Conservation (phyloP, 768 basidiomycete species). For the Pulveroboletus sp. region DNA sequence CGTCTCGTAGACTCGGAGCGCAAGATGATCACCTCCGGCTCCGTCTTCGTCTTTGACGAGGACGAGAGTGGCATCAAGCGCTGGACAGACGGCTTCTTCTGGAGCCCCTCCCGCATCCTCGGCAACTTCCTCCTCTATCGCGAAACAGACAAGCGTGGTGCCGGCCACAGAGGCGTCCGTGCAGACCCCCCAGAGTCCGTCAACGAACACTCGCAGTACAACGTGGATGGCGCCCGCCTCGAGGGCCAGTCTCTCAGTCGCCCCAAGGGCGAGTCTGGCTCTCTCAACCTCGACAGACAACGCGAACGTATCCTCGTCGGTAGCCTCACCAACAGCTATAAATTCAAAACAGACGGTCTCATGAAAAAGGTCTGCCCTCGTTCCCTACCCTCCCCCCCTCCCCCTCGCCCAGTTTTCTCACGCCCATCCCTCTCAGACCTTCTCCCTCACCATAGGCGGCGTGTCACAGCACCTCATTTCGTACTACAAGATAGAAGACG, state of each 20-base stretch:
- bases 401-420: conserved; percentile 25
- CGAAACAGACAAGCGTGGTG: conserved; percentile 82
- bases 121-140: conserved; percentile 96
- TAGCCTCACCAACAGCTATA: conserved; percentile 87
- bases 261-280: conserved; percentile 50
- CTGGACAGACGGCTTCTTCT: conserved; percentile 97
- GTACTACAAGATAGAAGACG: conserved; percentile 91
- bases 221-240: conserved; percentile 28
- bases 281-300: conserved; percentile 56
- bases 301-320: conserved; percentile 83
- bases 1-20: conserved; percentile 90
- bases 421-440: conserved; percentile 54
- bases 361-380: conserved; percentile 85
- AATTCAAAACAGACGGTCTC: conserved; percentile 88
- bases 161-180: conserved; percentile 54
- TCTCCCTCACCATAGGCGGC: conserved; percentile 81
- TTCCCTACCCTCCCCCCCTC: too few relatives aligned
- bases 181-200: conserved; percentile 36
- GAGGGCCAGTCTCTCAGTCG: conserved; percentile 53
- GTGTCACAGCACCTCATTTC: conserved; percentile 90
- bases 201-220: conserved; percentile 38
- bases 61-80: conserved; percentile 96
- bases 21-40: conserved; percentile 88
- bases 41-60: conserved; percentile 97
- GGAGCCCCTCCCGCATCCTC: conserved; percentile 89